Conservation (phyloP, 2,329 filamentous ascomycete species). For the Raffaelea deltoideospora region DNA sequence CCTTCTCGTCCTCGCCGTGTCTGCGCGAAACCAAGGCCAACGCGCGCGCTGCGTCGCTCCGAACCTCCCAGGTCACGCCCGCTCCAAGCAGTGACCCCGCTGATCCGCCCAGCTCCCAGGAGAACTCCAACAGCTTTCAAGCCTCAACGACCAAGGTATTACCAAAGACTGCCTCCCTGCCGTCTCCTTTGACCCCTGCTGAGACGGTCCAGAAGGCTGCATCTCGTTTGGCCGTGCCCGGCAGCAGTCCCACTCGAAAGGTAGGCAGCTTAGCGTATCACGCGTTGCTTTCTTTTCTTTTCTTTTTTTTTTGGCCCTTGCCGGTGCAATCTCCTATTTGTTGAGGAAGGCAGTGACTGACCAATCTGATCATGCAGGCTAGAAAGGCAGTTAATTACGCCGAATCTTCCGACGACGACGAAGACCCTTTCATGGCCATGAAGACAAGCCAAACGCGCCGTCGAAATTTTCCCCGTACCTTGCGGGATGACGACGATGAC, state of each 20-base stretch:
- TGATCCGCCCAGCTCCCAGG: constrained; percentile 52
- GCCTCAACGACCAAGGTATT: constrained; percentile 30
- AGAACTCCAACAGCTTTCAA: constrained; percentile 40
- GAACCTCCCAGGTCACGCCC: constrained; percentile 43
- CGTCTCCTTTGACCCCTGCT: constrained; percentile 25
- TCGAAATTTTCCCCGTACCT: constrained; percentile 34
- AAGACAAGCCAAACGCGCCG: constrained; percentile 23
- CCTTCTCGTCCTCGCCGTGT: constrained; percentile 17
- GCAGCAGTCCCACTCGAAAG: constrained; percentile 67
- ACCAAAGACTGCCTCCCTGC: constrained; percentile 29
- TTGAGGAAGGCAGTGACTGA: neutral
- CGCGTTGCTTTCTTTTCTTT: neutral
- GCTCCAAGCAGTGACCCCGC: constrained; percentile 66
- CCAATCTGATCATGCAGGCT: constrained; percentile 17
- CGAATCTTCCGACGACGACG: constrained; percentile 70
- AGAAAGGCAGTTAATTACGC: constrained; percentile 56
- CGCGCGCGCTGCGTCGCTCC: constrained; percentile 21
- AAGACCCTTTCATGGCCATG: constrained; percentile 46
- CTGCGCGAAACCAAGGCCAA: constrained; percentile 33
- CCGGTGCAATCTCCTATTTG: neutral
- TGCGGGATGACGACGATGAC: constrained; percentile 48
- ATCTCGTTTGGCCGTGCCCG: constrained; percentile 23
- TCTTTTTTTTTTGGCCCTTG: no score
- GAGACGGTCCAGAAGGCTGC: constrained; percentile 26
- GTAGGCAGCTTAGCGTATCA: constrained; percentile 26